A percentile compares a stretch with the other conserved stretches of the same genome.
These are phyloP conservation scores for Aureobasidium subglaciale DNA, from an alignment of 2,329 filamentous ascomycete species.

Conservation along the genomic window DNA sequence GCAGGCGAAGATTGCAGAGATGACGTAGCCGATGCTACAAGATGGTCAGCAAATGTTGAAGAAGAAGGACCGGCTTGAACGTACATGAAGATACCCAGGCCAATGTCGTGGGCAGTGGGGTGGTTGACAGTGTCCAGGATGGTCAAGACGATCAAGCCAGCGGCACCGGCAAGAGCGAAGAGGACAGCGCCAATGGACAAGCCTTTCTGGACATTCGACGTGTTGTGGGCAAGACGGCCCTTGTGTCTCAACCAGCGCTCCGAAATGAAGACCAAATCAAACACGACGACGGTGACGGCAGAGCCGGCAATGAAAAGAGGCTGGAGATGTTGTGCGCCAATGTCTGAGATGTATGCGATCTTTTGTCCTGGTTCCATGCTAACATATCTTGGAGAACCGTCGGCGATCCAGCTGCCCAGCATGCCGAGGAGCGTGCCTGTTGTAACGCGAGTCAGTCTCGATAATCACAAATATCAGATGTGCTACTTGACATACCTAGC, in stretches of 20 bases:
- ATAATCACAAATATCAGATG: background rate
- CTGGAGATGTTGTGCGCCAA: slow-evolving; percentile 57
- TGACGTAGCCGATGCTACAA: slow-evolving; percentile 60
- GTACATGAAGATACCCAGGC: slow-evolving; percentile 72
- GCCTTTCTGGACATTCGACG: slow-evolving; percentile 54
- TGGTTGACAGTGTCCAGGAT: slow-evolving; percentile 79
- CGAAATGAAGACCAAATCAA: slow-evolving; percentile 71
- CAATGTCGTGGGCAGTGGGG: slow-evolving; percentile 61
- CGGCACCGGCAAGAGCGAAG: slow-evolving; percentile 66
- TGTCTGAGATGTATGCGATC: slow-evolving; percentile 52
- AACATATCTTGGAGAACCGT: slow-evolving; percentile 50
- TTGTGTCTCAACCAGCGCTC: slow-evolving; percentile 82
- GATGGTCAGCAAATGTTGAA: background rate
- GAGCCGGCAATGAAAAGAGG: slow-evolving; percentile 72
- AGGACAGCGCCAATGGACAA: slow-evolving; percentile 56
- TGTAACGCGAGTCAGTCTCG: background rate
- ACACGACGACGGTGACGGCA: slow-evolving; percentile 64
- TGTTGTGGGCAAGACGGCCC: slow-evolving; percentile 72
- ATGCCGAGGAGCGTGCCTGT: slow-evolving; percentile 60
- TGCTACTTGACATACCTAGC: slow-evolving; percentile 37
- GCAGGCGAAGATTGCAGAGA: slow-evolving; percentile 83
- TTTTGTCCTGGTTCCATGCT: slow-evolving; percentile 53
- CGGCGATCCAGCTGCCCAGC: slow-evolving; percentile 61
- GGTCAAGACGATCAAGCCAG: slow-evolving; percentile 72
- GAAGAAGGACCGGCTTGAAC: slow-evolving; percentile 15